Base-by-base conservation (phyloP, 2,329 filamentous ascomycete species). In the Aspergillus phoenicis region DNA sequence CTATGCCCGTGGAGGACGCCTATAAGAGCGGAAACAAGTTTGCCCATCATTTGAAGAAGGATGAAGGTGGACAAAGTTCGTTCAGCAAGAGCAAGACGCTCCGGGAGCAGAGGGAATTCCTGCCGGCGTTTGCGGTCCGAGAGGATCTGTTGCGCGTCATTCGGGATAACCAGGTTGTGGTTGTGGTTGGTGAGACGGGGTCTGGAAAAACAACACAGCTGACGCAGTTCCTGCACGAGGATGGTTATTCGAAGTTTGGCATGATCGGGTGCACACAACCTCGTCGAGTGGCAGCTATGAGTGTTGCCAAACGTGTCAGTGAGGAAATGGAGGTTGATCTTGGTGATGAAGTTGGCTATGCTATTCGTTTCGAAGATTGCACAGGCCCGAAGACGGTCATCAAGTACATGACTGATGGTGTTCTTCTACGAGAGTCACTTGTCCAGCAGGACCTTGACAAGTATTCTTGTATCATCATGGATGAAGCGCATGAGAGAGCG, bases 341-440 rank as follows among this genome's bases (percentile, higher is more conserved):
- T 8, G 95, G 95, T 52, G 89, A 89, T 59, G 85, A 89, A 0
- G 96, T 99, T 39, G 95, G 95, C 30, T 99, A 99, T 76, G 93
- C 95, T 0, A 99, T 99, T 73, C 93, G 95, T 57, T 99, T 99
- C 71, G 95, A 99, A 74, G 96, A 99, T 75, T 97, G 93, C 76
- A 99, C 95, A 1, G 97, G 92, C 81, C 92, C 93, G 68, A 90
- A 98, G 60, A 99, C 95, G 0, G 84, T 89, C 62, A 98, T 99
- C 80, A 99, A 99, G 78, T 99, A 99, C 77, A 97, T 99, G 93
- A 99, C 95, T 0, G 96, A 99, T 71, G 95, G 95, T 81, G 91
- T 99, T 22, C 81, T 99, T 48, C 84, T 99, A 33, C 87, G 95
- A 79, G 96, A 99, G 72, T 97, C 93, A 5, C 83, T 99, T 10